A percentile compares a stretch with the other conserved stretches of the same genome.
Conservation (phyloP, 805 yeast genomes). For the Kurtzmaniella cleridarum region DNA sequence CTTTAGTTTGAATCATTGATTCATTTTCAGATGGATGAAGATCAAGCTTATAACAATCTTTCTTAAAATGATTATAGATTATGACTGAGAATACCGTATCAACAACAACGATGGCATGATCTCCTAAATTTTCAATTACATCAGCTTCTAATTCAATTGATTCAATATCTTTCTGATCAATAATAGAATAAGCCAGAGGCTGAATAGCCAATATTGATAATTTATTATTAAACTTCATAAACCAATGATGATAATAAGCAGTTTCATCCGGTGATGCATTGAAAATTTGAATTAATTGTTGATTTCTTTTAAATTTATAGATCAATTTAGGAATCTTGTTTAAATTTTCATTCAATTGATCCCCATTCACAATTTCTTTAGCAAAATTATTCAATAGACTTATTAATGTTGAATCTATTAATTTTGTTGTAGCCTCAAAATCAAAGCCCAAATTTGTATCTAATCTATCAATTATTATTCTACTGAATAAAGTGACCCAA, state of each 20-base stretch:
- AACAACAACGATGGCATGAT: too few relatives aligned
- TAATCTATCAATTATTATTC: conserved; percentile 29
- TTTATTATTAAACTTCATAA: conserved; percentile 13
- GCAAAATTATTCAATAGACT: conserved; percentile 25
- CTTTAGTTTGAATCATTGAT: not conserved
- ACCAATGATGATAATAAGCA: conserved; percentile 33
- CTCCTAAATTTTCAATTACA: too few relatives aligned
- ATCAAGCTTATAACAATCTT: not conserved
- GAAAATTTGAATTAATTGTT: conserved; percentile 31
- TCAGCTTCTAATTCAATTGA: conserved; percentile 12
- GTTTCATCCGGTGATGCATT: conserved; percentile 44
- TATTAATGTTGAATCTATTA: conserved; percentile 22
- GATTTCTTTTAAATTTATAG: conserved; percentile 30
- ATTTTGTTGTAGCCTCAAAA: conserved; percentile 20
- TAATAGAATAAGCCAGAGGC: conserved; percentile 13
- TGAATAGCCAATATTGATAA: conserved; percentile 19
- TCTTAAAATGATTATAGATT: conserved; percentile 15
- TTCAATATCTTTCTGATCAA: not conserved
- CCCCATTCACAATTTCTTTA: conserved; percentile 3
- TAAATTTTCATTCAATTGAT: conserved; percentile 20
- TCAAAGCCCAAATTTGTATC: conserved; percentile 31
- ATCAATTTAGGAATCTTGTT: conserved; percentile 23
- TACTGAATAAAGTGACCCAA: conserved; percentile 25
- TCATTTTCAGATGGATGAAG: conserved; percentile 4
- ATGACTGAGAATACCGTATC: conserved; percentile 16